These are phyloP conservation scores for Talaromyces sp. DNA, from an alignment of 2,329 filamentous ascomycete genomes.

Conservation along the genomic window DNA sequence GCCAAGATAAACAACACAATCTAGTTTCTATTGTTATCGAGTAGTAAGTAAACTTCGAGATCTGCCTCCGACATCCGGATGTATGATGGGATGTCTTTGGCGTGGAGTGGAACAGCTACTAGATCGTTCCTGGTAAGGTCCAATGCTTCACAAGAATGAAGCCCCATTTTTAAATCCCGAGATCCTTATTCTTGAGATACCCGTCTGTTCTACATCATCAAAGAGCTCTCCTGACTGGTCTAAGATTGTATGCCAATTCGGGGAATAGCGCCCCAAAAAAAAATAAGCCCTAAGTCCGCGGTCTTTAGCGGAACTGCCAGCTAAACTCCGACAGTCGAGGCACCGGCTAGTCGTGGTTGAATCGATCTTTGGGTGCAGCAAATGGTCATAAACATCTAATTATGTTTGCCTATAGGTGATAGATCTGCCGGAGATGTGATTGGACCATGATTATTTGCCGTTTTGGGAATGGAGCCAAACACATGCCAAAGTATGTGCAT, in stretches of 20 bases:
- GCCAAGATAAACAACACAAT: too few relatives aligned
- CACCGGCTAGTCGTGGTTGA: neutral
- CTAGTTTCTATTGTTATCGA: too few relatives aligned
- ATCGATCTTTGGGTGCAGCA: neutral
- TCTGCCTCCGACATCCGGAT: too few relatives aligned
- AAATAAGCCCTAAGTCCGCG: neutral
- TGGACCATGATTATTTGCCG: neutral
- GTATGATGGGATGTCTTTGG: too few relatives aligned
- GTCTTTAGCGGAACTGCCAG: neutral
- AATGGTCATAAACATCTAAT: neutral
- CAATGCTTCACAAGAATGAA: neutral
- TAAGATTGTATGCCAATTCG: neutral
- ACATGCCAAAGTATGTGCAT: neutral
- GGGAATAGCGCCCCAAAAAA: neutral
- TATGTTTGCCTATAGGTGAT: neutral
- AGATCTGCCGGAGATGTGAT: neutral
- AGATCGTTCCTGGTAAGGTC: too few relatives aligned
- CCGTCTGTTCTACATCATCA: neutral
- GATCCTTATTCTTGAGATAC: too few relatives aligned
- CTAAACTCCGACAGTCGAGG: neutral
- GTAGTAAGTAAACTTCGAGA: too few relatives aligned
- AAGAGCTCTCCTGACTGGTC: neutral
- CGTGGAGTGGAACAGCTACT: too few relatives aligned
- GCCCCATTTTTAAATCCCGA: neutral
- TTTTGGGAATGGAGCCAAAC: neutral